Base-by-base conservation (phyloP, 2,329 filamentous ascomycete genomes). In the Diplodia sapinea region DNA sequence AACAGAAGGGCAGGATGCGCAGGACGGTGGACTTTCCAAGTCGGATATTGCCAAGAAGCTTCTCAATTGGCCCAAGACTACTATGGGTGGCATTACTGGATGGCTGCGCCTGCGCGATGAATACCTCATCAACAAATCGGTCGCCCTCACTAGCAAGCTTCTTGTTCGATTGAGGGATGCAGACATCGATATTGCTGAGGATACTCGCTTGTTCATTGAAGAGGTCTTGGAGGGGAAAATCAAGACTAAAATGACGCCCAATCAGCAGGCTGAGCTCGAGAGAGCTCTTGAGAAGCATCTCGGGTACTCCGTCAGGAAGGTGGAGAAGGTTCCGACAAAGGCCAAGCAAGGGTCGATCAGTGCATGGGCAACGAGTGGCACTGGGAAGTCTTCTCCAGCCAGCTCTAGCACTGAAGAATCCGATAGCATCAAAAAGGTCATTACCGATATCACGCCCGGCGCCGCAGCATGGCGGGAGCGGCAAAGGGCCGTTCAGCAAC, bases 91-190 rank as follows among this genome's bases (percentile, higher is more conserved):
- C 17, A 89, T 97, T 79, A 89, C 91, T 47, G 92, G 91, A 76
- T 97, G 96, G 93, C 86, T 99, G 66, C 89, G 95, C 68, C 85
- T 99, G 4, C 91, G 94, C 70, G 95, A 99, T 77, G 86, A 88
- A 66, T 97, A 93, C 79, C 86, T 99, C 8, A 89, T 95, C 43
- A 88, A 86, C 69, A 92, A 92, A 49, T 89, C 94, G 15, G 92
- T 96, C 59, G 89, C 88, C 33, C 86, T 98, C 33, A 87, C 97
- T 38, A 88, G 89, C 72, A 96, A 96, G 77, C 89, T 99, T 68
- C 85, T 99, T 43, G 87, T 87, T 15, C 89, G 93, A 26, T 83
- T 99, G n/a, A 88, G 89, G 50, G 90, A 94, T 71, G 90, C 92
- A 61, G 85, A 87, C 65, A 88, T 97, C 72, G 88, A 89, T 65